Percentiles rank a stretch among this genome's conserved stretches.
Evolutionary conservation across 2,329 filamentous ascomycete genomes (phyloP).

Genomic region (Leptosphaerulina australis): DNA sequence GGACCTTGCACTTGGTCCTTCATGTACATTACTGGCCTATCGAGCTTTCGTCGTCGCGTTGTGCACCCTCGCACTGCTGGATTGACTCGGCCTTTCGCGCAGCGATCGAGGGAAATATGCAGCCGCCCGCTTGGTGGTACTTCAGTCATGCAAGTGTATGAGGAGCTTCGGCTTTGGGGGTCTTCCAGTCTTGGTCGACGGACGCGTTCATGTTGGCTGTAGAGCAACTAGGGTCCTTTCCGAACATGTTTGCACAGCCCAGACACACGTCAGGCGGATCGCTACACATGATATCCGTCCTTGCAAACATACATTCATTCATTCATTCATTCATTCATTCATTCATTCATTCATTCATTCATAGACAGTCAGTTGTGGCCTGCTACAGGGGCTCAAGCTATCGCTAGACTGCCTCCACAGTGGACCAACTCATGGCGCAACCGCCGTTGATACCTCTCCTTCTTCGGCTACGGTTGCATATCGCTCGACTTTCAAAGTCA

Average conservation of each 20-base stretch:
- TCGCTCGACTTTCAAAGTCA: constrained; percentile 43
- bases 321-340: too few relatives aligned
- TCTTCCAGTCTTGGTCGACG: constrained; percentile 10
- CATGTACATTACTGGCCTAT: constrained; percentile 38
- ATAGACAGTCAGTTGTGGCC: constrained; percentile 10
- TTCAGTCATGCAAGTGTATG: constrained; percentile 7
- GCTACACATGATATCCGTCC: constrained; percentile 20
- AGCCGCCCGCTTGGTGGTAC: constrained; percentile 19
- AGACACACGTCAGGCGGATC: constrained; percentile 8
- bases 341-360: too few relatives aligned
- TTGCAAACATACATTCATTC: constrained; percentile 18
- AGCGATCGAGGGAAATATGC: constrained; percentile 29
- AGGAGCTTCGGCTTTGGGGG: constrained; percentile 9
- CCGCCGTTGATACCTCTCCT: constrained; percentile 47
- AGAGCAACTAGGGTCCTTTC: constrained; percentile 13
- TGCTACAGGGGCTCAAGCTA: constrained; percentile 33
- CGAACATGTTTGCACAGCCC: constrained; percentile 11
- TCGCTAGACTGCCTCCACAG: constrained; percentile 36
- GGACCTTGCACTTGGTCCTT: constrained; percentile 28
- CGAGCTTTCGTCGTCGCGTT: constrained; percentile 25
- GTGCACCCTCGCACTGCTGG: constrained; percentile 24
- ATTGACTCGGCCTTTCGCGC: constrained; percentile 19
- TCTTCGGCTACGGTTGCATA: constrained; percentile 44
- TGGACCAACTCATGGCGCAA: constrained; percentile 43
- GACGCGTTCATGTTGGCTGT: constrained; percentile 11